Conservation (phyloP, 73 alveolate species). For the Blepharisma stoltei region DNA sequence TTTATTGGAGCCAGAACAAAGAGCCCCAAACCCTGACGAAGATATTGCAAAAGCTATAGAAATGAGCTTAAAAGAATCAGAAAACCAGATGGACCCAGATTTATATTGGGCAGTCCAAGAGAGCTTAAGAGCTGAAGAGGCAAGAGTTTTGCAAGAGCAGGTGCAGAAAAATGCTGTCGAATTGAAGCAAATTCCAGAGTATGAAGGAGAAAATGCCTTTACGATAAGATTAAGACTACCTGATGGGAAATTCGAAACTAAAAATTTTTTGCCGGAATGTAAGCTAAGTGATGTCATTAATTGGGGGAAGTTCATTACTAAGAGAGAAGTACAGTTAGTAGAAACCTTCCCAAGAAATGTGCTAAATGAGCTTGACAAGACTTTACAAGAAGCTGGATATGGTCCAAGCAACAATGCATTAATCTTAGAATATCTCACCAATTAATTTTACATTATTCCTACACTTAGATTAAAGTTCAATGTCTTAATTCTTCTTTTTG, state of each 20-base stretch:
- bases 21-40: background rate
- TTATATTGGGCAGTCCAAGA: background rate
- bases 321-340: background rate
- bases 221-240: background rate
- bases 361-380: background rate
- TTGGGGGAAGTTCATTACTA: background rate
- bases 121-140: background rate
- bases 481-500: too few species aligned
- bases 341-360: background rate
- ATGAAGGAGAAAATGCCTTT: conserved; percentile 17
- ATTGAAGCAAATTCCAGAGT: background rate
- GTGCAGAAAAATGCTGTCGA: background rate
- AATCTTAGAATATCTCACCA: too few species aligned
- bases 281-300: background rate
- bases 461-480: too few species aligned
- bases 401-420: too few species aligned
- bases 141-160: background rate
- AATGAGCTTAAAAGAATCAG: background rate
- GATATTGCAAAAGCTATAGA: background rate
- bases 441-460: too few species aligned
- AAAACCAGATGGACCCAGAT: background rate
- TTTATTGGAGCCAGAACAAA: background rate
- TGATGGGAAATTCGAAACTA: background rate
- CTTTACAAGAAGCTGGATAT: background rate
- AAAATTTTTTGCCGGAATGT: background rate